A percentile compares a stretch with the other conserved stretches of the same genome.
phyloP scores from a whole-genome alignment of 2,329 filamentous ascomycete genomes.

The Cladophialophora carrionii region DNA sequence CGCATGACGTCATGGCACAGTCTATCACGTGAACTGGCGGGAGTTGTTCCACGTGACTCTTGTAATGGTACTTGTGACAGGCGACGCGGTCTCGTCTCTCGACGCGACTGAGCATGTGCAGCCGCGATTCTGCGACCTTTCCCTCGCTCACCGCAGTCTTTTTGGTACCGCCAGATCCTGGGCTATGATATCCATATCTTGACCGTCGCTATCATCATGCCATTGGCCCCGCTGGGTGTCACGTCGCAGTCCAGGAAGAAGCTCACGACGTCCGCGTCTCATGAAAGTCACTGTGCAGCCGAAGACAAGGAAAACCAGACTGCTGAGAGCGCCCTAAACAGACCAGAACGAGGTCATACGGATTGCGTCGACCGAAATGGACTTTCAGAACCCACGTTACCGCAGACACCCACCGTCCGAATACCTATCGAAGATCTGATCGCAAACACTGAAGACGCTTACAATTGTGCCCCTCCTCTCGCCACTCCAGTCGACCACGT shows the following conservation, averaged over 20 bases:
- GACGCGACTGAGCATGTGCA: conserved; percentile 8
- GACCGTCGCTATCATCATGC: conserved; percentile 22
- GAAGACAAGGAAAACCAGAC: conserved; percentile 32
- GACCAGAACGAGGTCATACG: not conserved
- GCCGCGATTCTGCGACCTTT: not conserved
- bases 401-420: conserved; percentile 62
- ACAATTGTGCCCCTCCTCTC: conserved; percentile 53
- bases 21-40: not conserved
- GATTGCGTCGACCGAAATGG: not conserved
- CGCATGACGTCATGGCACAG: conserved; percentile 10
- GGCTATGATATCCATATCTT: conserved; percentile 16
- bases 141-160: not conserved
- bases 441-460: conserved; percentile 62
- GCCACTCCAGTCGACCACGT: conserved; percentile 64
- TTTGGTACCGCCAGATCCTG: not conserved
- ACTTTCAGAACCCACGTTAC: conserved; percentile 41
- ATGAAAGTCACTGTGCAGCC: conserved; percentile 16
- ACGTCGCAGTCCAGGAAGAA: conserved; percentile 35
- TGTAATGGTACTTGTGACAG: not conserved
- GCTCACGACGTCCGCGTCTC: conserved; percentile 28
- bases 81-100: not conserved
- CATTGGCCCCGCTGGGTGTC: conserved; percentile 22
- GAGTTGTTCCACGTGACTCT: not conserved
- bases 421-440: conserved; percentile 65
- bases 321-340: not conserved